phyloP scores from a whole-genome alignment of 139 green algal species.

The Chlamydomonas sphaeroides region DNA sequence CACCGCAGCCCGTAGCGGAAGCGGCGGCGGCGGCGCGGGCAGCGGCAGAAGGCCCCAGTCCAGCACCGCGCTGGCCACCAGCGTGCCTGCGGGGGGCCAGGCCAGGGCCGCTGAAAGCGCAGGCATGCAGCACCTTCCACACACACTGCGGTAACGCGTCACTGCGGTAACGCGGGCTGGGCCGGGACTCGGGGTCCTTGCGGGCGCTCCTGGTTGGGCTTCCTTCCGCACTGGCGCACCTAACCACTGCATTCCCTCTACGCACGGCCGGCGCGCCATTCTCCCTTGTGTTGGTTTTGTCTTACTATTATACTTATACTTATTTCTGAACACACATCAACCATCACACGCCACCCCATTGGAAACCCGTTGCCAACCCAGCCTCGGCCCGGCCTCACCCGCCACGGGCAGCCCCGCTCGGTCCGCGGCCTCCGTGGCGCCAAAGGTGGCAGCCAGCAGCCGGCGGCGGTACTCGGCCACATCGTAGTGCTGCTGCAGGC shows the following conservation, averaged over 20 bases:
- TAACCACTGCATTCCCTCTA: too few species aligned
- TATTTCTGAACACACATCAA: not conserved
- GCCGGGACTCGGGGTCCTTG: too few species aligned
- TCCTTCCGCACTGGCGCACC: not conserved
- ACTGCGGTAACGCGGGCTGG: too few species aligned
- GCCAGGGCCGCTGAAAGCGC: not conserved
- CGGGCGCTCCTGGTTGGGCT: too few species aligned
- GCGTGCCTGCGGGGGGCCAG: not conserved
- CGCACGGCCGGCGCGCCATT: too few species aligned
- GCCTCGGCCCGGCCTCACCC: not conserved
- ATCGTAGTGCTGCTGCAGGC: not conserved
- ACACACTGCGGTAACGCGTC: too few species aligned
- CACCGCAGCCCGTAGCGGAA: not conserved
- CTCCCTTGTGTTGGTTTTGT: too few species aligned
- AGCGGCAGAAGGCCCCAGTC: not conserved
- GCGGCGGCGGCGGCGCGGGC: not conserved
- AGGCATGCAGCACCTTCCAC: too few species aligned
- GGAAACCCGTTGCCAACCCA: not conserved
- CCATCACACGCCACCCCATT: not conserved
- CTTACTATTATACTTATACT: too few species aligned
- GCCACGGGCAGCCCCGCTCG: constrained; percentile 22
- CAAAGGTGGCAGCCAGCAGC: constrained; percentile 1
- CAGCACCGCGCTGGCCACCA: too few species aligned
- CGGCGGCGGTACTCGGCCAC: not conserved
- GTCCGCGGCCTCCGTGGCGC: not conserved